Evolutionary conservation across 306 rosid species (phyloP).

Genomic region (Sicyos edulis): DNA sequence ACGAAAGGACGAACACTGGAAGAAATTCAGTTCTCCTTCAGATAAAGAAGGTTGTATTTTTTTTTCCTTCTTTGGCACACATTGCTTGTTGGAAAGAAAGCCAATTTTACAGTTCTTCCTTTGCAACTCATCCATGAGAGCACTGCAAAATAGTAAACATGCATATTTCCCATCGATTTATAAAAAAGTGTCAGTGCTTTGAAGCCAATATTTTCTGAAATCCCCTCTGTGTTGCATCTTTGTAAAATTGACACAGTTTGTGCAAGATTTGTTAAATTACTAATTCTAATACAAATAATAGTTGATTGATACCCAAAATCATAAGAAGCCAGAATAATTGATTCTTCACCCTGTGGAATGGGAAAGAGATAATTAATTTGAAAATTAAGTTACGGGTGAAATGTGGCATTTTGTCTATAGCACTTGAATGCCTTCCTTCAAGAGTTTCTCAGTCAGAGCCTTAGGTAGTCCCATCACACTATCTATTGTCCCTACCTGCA

Average conservation of each 20-base stretch:
- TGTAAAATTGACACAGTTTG: background rate
- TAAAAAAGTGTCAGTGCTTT: background rate
- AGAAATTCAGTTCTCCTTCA: conserved; percentile 70
- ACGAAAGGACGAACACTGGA: conserved; percentile 83
- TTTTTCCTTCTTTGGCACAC: conserved; percentile 5
- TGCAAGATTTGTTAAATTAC: background rate
- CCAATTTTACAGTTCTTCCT: background rate
- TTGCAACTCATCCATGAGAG: background rate
- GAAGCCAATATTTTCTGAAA: background rate
- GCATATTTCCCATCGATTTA: background rate
- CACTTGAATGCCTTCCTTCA: conserved; percentile 54
- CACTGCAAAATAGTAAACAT: conserved; percentile 10
- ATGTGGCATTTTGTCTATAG: background rate
- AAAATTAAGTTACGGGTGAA: conserved; percentile 3
- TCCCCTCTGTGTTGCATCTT: background rate
- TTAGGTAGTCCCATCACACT: conserved; percentile 98
- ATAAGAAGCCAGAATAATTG: no score
- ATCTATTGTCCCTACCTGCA: conserved; percentile 90
- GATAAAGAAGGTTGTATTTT: conserved; percentile 31
- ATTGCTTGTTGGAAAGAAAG: conserved; percentile 7
- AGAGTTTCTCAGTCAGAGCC: conserved; percentile 61
- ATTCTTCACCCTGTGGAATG: no score
- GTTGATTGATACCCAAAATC: background rate
- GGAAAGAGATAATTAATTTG: background rate
- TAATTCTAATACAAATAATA: background rate